Evolutionary conservation across 2,329 filamentous ascomycete species (phyloP), one percentile per base, ranked within the genome.

Genomic region (Scortechinia acanthostroma): DNA sequence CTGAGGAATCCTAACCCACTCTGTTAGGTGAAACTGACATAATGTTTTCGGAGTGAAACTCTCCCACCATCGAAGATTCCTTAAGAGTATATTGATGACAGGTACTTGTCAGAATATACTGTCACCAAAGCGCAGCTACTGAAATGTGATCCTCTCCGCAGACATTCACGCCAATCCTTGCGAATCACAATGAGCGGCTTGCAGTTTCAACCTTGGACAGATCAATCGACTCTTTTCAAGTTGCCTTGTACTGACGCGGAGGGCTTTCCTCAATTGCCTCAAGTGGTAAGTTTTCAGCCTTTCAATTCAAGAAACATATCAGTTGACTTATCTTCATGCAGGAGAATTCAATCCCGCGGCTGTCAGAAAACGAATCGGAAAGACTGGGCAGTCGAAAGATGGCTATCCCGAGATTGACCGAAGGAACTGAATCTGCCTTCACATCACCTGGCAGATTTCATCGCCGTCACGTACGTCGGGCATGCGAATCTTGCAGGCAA

Each of bases 351-450:
- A 43, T 54, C 20, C 46, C 51, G 20, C 49, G 51, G 40, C 47
- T 57, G n/a, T 48, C 55, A 35, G 42, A 37, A 35, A 47, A 55
- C 28, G 56, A 59, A 25, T 44, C 52, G 28, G 55, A 54, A 28
- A 42, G 37, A 10, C 21, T 52, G 5, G 50, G 48, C 17, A 30
- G 10, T 30, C 10, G 17, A 19, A 40, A 40, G 17, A 40, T 40
- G 35, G 56, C 61, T 13, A 63, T 63, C 43, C 61, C 61, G 25
- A 55, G 61, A 22, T 51, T 63, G 33, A 52, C 58, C 22, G 64
- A 59, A 48, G 57, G 54, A 30, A 47, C 53, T 15, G 35, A 40
- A 17, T 40, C 35, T 10, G 35, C 35, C 6, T 40, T 40, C 17
- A 40, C 35, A 10, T 40, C 35, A 19, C 35, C 35, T 15, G 35